phyloP scores from a whole-genome alignment of 1,139 yeast genomes.

The Geotrichum histeridarum region DNA sequence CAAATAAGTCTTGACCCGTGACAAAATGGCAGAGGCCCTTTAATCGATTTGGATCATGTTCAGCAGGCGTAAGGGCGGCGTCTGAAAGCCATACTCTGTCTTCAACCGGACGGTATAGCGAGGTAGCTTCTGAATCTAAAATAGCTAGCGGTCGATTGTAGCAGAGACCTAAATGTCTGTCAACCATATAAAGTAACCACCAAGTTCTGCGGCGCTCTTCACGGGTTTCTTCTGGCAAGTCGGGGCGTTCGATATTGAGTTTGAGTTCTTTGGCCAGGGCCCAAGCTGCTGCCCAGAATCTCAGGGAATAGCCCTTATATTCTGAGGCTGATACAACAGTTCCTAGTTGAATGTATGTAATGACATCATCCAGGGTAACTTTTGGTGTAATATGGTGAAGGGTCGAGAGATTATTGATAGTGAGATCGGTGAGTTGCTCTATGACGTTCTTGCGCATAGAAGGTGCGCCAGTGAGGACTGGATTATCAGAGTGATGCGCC shows the following conservation, averaged over 20 bases:
- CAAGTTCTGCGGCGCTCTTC: slow-evolving; percentile 43
- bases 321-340: slow-evolving; percentile 42
- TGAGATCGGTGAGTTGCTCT: slow-evolving; percentile 31
- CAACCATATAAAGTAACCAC: slow-evolving; percentile 43
- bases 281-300: slow-evolving; percentile 42
- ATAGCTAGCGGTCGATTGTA: slow-evolving; percentile 38
- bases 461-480: slow-evolving; percentile 35
- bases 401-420: slow-evolving; percentile 29
- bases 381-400: slow-evolving; percentile 31
- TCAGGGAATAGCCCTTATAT: slow-evolving; percentile 39
- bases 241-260: slow-evolving; percentile 34
- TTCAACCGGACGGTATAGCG: slow-evolving; percentile 37
- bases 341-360: slow-evolving; percentile 39
- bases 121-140: slow-evolving; percentile 36
- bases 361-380: slow-evolving; percentile 37
- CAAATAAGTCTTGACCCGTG: slow-evolving; percentile 28
- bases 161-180: slow-evolving; percentile 40
- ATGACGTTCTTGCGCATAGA: slow-evolving; percentile 32
- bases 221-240: slow-evolving; percentile 33
- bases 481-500: slow-evolving; percentile 40
- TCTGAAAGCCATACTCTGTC: slow-evolving; percentile 38
- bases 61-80: slow-evolving; percentile 20
- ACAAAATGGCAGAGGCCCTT: slow-evolving; percentile 23
- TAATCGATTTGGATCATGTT: slow-evolving; percentile 25
- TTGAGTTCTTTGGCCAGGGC: slow-evolving; percentile 35